Evolutionary conservation across 495 filamentous ascomycete species (phyloP).

Genomic region (Letharia columbiana): DNA sequence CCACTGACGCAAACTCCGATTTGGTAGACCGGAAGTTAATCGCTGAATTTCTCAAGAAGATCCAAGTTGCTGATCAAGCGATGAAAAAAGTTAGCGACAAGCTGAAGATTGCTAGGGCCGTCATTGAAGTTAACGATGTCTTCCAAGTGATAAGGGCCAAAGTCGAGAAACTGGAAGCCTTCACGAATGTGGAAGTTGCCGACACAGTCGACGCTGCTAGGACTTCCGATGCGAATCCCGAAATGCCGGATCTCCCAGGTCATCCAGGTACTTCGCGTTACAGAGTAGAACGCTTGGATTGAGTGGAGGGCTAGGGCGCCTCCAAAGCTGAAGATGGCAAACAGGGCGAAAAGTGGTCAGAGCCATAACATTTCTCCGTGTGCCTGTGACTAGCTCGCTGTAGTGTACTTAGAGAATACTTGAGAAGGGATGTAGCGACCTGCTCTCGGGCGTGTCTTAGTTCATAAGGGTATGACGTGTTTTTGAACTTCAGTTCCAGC

Average conservation of each 20-base stretch:
- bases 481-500: not conserved
- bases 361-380: not conserved
- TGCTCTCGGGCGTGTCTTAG: not conserved
- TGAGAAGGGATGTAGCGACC: not conserved
- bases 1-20: too few relatives aligned
- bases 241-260: not conserved
- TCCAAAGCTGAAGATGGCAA: not conserved
- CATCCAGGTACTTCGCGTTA: not conserved
- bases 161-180: too few relatives aligned
- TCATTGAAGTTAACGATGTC: not conserved
- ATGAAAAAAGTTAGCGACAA: too few relatives aligned
- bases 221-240: not conserved
- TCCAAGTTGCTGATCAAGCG: too few relatives aligned
- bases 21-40: too few relatives aligned
- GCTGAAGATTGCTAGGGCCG: too few relatives aligned
- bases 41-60: too few relatives aligned
- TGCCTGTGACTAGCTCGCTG: not conserved
- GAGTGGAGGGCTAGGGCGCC: not conserved
- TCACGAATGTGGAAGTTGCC: not conserved
- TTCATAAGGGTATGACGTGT: not conserved
- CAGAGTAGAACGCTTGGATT: not conserved
- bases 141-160: not conserved
- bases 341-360: not conserved
- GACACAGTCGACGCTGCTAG: not conserved
- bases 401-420: not conserved